These are phyloP conservation scores for Exophiala sp. DNA, from an alignment of 2,329 filamentous ascomycete genomes.

Conservation along the genomic window DNA sequence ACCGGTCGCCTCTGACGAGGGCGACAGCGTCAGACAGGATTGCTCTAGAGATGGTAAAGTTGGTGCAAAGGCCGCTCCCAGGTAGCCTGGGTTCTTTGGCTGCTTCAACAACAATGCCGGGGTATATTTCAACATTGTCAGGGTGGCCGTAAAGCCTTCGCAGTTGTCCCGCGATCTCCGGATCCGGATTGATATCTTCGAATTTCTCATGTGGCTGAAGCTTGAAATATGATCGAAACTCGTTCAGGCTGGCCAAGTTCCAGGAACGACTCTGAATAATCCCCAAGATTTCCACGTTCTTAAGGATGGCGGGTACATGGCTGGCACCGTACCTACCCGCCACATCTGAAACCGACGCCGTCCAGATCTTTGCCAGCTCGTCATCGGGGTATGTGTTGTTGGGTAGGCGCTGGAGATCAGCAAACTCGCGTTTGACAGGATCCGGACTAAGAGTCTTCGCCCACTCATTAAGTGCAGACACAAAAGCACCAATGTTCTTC, in stretches of 20 bases:
- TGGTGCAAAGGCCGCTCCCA: constrained; percentile 49
- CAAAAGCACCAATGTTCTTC: constrained; percentile 38
- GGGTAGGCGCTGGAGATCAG: constrained; percentile 44
- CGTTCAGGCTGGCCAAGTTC: constrained; percentile 60
- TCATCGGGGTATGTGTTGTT: constrained; percentile 57
- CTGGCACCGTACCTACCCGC: constrained; percentile 59
- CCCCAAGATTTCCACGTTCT: constrained; percentile 60
- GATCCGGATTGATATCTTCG: constrained; percentile 52
- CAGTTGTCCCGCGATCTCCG: constrained; percentile 44
- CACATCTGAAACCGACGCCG: constrained; percentile 58
- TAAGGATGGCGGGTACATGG: constrained; percentile 58
- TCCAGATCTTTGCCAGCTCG: constrained; percentile 56
- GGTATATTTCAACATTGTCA: constrained; percentile 56
- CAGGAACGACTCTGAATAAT: constrained; percentile 61
- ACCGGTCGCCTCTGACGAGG: constrained; percentile 45
- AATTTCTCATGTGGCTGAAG: constrained; percentile 50
- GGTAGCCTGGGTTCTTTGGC: constrained; percentile 51
- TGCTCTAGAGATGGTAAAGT: constrained; percentile 42
- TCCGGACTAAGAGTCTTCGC: constrained; percentile 42
- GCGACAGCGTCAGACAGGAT: constrained; percentile 46
- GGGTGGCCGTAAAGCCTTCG: constrained; percentile 50
- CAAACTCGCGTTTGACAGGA: constrained; percentile 49
- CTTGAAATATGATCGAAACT: constrained; percentile 52
- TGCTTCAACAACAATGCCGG: constrained; percentile 55
- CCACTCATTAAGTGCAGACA: constrained; percentile 39